phyloP scores from a whole-genome alignment of 257 asterid genomes.

The Solanum corneliomulleri region DNA sequence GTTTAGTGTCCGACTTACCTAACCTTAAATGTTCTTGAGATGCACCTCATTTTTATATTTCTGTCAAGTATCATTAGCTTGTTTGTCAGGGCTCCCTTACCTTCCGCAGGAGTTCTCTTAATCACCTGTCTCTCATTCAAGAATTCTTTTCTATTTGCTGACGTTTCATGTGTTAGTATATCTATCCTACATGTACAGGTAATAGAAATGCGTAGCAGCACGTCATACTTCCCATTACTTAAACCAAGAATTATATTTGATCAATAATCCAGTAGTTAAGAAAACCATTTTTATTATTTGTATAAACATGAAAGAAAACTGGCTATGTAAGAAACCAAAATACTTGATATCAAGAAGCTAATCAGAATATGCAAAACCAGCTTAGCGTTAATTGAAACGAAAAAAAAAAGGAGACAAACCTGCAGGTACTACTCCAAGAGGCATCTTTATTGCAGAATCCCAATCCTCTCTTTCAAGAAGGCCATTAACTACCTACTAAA shows the following conservation, averaged over 20 bases:
- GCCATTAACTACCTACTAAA: constrained; percentile 89
- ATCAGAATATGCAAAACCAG: background rate
- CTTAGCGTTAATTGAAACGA: background rate
- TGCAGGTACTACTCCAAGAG: constrained; percentile 95
- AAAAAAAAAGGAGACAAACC: constrained; percentile 24
- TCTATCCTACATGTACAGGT: background rate
- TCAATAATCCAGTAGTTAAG: background rate
- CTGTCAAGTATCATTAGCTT: too few species aligned
- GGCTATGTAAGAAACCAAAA: background rate
- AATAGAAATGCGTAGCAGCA: background rate
- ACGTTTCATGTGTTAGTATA: background rate
- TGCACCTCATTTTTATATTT: too few species aligned
- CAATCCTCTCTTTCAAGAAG: constrained; percentile 85
- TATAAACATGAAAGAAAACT: background rate
- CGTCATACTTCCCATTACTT: background rate
- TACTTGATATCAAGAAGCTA: background rate
- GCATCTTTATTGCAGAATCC: constrained; percentile 58
- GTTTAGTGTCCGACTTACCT: background rate
- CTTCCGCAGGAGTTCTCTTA: too few species aligned
- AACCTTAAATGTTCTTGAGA: background rate
- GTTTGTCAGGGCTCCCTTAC: too few species aligned
- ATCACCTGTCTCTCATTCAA: background rate
- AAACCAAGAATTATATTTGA: background rate
- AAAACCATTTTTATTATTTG: background rate
- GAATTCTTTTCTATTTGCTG: background rate